Evolutionary conservation across 192 early-diverging fungal genomes (phyloP).

Genomic region (Umbelopsis ramanniana): DNA sequence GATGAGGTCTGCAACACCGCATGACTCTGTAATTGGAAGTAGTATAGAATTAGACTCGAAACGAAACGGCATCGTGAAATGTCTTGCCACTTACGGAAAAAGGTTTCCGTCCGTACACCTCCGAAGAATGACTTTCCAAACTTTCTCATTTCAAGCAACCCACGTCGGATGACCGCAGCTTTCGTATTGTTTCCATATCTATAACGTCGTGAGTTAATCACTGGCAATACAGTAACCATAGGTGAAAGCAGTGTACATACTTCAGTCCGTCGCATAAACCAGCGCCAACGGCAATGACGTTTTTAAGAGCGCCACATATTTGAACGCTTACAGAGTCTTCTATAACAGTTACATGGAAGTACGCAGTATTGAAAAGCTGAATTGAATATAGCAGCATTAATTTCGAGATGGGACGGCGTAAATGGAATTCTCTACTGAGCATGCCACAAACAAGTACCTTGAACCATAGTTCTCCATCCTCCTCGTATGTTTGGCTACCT

Average conservation of each 20-base stretch:
- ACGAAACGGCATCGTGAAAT: background rate
- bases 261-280: slow-evolving; percentile 93
- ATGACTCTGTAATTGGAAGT: slow-evolving; percentile 54
- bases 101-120: slow-evolving; percentile 86
- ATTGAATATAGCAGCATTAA: slow-evolving; percentile 44
- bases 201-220: too few relatives aligned
- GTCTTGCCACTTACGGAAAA: slow-evolving; percentile 71
- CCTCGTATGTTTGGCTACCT: slow-evolving; percentile 66
- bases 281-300: slow-evolving; percentile 94
- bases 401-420: too few relatives aligned
- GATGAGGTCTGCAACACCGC: slow-evolving; percentile 95
- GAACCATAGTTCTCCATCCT: slow-evolving; percentile 65
- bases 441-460: slow-evolving; percentile 9
- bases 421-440: too few relatives aligned
- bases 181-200: slow-evolving; percentile 89
- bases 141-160: slow-evolving; percentile 91
- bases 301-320: slow-evolving; percentile 97
- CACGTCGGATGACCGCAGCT: slow-evolving; percentile 93
- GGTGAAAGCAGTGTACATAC: slow-evolving; percentile 22
- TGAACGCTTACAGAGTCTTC: slow-evolving; percentile 89
- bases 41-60: background rate
- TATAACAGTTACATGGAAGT: slow-evolving; percentile 84
- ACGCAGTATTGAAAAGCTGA: slow-evolving; percentile 84
- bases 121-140: slow-evolving; percentile 80
- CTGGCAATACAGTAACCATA: slow-evolving; percentile 61